Base-by-base conservation (phyloP, 1,284 basidiomycete species). In the Puccinia horiana region DNA sequence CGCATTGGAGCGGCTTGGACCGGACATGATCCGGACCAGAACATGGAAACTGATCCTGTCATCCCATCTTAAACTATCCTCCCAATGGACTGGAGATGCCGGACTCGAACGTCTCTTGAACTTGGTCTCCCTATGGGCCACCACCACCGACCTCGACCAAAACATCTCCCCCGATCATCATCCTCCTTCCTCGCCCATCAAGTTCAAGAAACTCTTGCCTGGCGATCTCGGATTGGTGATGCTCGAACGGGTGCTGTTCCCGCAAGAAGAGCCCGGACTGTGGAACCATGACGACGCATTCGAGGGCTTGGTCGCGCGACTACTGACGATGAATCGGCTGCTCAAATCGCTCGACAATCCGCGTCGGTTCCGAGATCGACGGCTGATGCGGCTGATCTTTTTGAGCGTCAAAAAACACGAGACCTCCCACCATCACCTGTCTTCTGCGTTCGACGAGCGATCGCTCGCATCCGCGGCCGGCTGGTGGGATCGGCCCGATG, bases 191-290 rank as follows among this genome's bases (percentile, higher is more conserved):
- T 16, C 63, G 9, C 26, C 58, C 29, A 69, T 69, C 37, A 42
- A n/a, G 42, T 72, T 72, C 44, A 72, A 72, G 47, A 72, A 72
- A 52, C 23, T 72, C 69, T 49, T 72, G 69, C 69, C 69, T 5
- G 44, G 69, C 2, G 69, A 72, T 26, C 26, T 49, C 42, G 69
- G 69, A 12, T n/a, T 72, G 29, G 14, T 65, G 8, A 65, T 65
- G 61, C 14, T 65, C 61, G 61, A 65, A 65, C 14, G 61, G 26
- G 61, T 65, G 9, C 61, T 65, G 3, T 65, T 65, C 61, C 61
- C 61, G 14, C 14, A 65, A 26, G 61, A 65, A 23, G 56, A 9
- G 6, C 23, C 44, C 8, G 44, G 44, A 47, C 9, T 16, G 44
- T 47, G 44, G 9, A 16, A 47, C 44, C 9, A 47, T 8, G n/a